These are phyloP conservation scores for Diplosphaera chodatii DNA, from an alignment of 139 green algal species.

Conservation along the genomic window DNA sequence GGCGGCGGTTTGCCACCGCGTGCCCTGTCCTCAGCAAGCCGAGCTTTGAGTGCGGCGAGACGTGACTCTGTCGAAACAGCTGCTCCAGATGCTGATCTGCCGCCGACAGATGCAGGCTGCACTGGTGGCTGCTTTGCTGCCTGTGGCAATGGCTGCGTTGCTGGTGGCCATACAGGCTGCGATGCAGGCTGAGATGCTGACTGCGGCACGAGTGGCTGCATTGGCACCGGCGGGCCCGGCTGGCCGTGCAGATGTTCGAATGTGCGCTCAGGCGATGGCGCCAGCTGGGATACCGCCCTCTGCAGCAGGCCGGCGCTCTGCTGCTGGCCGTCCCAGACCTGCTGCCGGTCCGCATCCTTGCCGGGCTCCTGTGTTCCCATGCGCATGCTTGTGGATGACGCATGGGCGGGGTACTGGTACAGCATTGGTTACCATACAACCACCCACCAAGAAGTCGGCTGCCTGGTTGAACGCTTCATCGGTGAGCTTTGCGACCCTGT, in stretches of 20 bases:
- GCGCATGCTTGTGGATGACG: no score
- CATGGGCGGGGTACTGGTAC: no score
- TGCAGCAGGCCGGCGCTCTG: not conserved
- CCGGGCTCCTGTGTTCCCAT: not conserved
- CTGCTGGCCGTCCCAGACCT: no score
- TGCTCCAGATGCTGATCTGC: not conserved
- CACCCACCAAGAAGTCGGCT: not conserved
- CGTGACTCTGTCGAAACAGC: not conserved
- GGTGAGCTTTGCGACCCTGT: not conserved
- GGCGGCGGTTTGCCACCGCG: no score
- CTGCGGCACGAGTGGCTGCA: not conserved
- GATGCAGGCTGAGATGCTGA: no score
- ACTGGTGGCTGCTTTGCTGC: no score
- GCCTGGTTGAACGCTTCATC: not conserved
- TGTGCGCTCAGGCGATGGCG: no score
- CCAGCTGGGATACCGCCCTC: no score
- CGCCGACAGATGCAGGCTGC: not conserved
- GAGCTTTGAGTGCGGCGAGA: not conserved
- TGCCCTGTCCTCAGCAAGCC: conserved; percentile 1
- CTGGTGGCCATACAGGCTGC: no score
- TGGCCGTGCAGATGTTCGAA: not conserved
- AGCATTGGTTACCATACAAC: no score
- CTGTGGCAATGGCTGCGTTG: no score
- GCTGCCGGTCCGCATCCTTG: not conserved
- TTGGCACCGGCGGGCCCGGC: no score